Evolutionary conservation across 2,329 filamentous ascomycete genomes (phyloP), one percentile per base, ranked within the genome.

Genomic region (Herpotrichia juniperi): DNA sequence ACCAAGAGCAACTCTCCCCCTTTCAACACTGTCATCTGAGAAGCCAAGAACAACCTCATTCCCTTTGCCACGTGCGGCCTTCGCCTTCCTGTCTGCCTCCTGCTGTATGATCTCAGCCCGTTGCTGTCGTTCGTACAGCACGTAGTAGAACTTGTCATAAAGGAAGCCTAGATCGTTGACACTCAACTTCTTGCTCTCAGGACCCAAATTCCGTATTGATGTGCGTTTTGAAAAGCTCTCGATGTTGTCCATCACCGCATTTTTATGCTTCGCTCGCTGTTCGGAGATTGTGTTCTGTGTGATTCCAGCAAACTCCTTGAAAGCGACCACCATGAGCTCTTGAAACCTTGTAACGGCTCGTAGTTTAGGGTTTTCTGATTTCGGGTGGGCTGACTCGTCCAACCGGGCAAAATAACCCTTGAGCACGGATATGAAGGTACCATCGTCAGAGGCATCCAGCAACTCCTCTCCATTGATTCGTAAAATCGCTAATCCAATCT

Each of bases 271-370:
- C 34, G 90, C 81, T 19, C 94, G 87, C 68, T 96, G 83, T 60
- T 97, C 94, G 0, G 89, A 89, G 54, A 99, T 93, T 45, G 88
- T 96, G 68, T 87, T 88, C 69, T 99, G 93, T 0, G 94, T 99
- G 62, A 99, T 96, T 34, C 88, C 91, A 0, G 93, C 89, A 69
- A 99, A 99, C 69, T 99, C 94, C 64, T 97, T 97, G 78, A 99
- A 99, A 0, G 94, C 94, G 17, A 97, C 94, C 2, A 99, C 94
- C 93, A 99, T 97, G 51, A 99, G 84, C 73, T 97, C 94, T 67
- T 99, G 94, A 71, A 99, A 99, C 42, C 91, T 86, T 5, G 96
- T 99, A 48, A 99, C 94, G 0, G 93, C 91, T 47, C 93, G 85
- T 46, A 97, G 80, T 76, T 97, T 99, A 2, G 93, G 87, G 58